These are phyloP conservation scores for Echium plantagineum DNA, from an alignment of 257 asterid species.

Conservation along the genomic window DNA sequence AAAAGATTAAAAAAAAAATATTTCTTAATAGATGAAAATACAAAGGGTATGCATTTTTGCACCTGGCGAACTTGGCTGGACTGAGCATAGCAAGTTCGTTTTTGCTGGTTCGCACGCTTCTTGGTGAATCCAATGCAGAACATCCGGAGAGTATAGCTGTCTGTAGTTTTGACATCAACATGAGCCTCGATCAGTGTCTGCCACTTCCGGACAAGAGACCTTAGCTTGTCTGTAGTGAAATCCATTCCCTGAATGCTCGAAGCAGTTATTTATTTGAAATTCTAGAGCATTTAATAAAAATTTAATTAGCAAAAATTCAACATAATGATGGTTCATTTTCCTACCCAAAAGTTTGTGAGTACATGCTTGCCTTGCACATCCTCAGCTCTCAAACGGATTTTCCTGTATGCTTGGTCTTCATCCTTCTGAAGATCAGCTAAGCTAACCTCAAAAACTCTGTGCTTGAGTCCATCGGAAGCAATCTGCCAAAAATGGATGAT, in stretches of 20 bases:
- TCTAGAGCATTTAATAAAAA: too few relatives aligned
- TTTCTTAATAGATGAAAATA: too few relatives aligned
- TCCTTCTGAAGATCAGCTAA: constrained; percentile 36
- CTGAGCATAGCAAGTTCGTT: constrained; percentile 29
- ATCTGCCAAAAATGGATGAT: constrained; percentile 9
- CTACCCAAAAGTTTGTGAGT: constrained; percentile 29
- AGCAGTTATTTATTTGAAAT: background rate
- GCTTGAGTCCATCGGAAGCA: constrained; percentile 34
- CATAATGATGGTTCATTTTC: background rate
- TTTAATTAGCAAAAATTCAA: background rate
- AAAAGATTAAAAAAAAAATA: too few relatives aligned
- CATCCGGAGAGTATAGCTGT: constrained; percentile 23
- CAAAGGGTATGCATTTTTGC: too few relatives aligned
- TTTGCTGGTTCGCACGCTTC: constrained; percentile 33
- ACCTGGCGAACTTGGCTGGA: constrained; percentile 34
- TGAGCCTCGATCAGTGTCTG: constrained; percentile 33
- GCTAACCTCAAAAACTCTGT: constrained; percentile 28
- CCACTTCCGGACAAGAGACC: constrained; percentile 37
- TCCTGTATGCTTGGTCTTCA: constrained; percentile 30
- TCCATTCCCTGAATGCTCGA: constrained; percentile 22
- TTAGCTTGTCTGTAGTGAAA: constrained; percentile 26
- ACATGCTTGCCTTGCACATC: constrained; percentile 32
- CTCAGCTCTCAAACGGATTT: constrained; percentile 29
- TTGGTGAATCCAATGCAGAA: constrained; percentile 33
- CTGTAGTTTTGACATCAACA: constrained; percentile 32